Evolutionary conservation across 2,329 filamentous ascomycete genomes (phyloP).

Genomic region (Claviceps quebecensis): DNA sequence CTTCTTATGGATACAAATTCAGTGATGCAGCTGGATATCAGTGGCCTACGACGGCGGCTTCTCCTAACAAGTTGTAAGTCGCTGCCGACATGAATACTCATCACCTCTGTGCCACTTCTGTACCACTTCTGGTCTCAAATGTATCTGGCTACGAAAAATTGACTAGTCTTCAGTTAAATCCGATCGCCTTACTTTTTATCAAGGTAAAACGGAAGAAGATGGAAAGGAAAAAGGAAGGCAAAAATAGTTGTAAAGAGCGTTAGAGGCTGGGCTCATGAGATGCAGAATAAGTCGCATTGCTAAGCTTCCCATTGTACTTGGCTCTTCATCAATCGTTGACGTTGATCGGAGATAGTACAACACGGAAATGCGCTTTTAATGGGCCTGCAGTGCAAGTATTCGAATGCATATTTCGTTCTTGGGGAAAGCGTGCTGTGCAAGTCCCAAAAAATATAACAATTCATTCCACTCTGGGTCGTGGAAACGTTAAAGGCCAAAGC

Average conservation of each 20-base stretch:
- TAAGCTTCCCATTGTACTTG: not conserved
- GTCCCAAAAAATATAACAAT: too few relatives aligned
- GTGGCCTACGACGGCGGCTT: slow-evolving; percentile 69
- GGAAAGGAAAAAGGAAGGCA: not conserved
- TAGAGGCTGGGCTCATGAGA: not conserved
- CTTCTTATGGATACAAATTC: slow-evolving; percentile 98
- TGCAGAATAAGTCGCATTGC: not conserved
- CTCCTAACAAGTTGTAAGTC: slow-evolving; percentile 67
- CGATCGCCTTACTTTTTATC: not conserved
- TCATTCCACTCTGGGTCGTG: not conserved
- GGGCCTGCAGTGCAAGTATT: not conserved
- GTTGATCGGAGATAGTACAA: not conserved
- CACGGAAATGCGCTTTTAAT: not conserved
- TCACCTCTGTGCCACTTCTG: slow-evolving; percentile 9
- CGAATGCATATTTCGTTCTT: not conserved
- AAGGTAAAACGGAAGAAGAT: too few relatives aligned
- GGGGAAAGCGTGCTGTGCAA: too few relatives aligned
- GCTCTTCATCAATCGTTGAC: not conserved
- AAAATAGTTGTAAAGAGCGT: not conserved
- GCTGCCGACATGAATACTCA: slow-evolving; percentile 3
- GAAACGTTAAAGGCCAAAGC: not conserved
- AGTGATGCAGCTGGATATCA: slow-evolving; percentile 92
- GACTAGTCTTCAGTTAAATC: not conserved
- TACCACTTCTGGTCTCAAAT: not conserved
- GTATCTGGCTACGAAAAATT: not conserved